Evolutionary conservation across 2,329 filamentous ascomycete species (phyloP), one percentile per base, ranked within the genome.

Genomic region (Phaeomoniella chlamydospora): DNA sequence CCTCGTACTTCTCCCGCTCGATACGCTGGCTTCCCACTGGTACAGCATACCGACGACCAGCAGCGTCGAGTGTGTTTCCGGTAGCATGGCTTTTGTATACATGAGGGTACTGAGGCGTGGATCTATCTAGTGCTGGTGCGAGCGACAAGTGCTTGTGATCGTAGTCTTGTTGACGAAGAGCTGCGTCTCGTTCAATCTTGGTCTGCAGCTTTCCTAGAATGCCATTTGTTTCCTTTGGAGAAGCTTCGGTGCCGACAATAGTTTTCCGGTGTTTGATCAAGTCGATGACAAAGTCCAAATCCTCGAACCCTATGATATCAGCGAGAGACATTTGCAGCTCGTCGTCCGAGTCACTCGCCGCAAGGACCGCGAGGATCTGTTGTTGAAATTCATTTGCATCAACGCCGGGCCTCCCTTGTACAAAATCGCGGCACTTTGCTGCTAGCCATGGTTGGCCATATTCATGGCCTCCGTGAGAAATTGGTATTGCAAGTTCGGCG

Each of bases 201-300:
- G 77, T 85, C 43, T 92, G 68, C 3, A 96, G 65, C 34, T 70
- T 70, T 3, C 67, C 54, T 46, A 66, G 51, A 29, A 68, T 50
- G 1, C 64, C 64, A 43, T 70, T 58, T 37, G 59, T 61, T 51
- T 41, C 47, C 39, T 48, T 40, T 45, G 41, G 38, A 37, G 41
- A 42, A 39, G 45, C 48, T 34, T 55, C 54, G 3, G 59, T 49
- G 9, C 61, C 52, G 9, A 77, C 55, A 31, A 96, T 73, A 32
- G 82, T 72, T 35, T 70, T 63, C 36, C 86, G 74, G 53, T 88
- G 77, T 2, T 76, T 70, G 36, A 96, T 79, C n/a, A 96, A 64
- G 43, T 94, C 84, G 42, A 87, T 87, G 36, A 96, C 80, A 48
- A 98, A 77, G 45, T 98, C 88, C 13, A 98, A 66, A 50, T 96